Evolutionary conservation across 2,329 filamentous ascomycete genomes (phyloP).

Genomic region (Dryadomyces quercivorus): DNA sequence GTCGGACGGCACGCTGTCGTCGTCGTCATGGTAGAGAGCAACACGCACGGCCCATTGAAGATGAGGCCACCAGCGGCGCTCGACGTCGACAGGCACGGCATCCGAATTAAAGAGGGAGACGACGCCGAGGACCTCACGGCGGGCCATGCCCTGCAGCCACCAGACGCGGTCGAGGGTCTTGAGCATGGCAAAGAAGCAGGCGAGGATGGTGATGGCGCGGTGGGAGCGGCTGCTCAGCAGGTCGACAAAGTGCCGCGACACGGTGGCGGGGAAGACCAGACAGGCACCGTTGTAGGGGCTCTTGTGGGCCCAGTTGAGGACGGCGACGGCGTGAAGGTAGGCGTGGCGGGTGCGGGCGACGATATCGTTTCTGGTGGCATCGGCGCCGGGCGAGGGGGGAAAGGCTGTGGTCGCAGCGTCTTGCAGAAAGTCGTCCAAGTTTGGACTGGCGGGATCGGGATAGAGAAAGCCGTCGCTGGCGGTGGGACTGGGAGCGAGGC

Average conservation of each 20-base stretch:
- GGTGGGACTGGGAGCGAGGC: slow-evolving; percentile 11
- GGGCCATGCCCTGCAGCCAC: slow-evolving; percentile 59
- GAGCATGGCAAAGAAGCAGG: slow-evolving; percentile 54
- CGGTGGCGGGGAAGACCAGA: slow-evolving; percentile 51
- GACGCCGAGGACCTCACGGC: slow-evolving; percentile 52
- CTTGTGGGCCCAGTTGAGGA: slow-evolving; percentile 54
- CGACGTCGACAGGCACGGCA: slow-evolving; percentile 27
- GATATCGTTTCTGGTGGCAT: slow-evolving; percentile 8
- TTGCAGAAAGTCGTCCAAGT: background rate
- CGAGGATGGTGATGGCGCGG: slow-evolving; percentile 50
- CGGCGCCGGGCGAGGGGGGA: slow-evolving; percentile 2
- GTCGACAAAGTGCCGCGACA: slow-evolving; percentile 48
- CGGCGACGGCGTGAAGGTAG: slow-evolving; percentile 52
- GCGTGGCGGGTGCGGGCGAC: slow-evolving; percentile 33
- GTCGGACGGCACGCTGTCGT: slow-evolving; percentile 28
- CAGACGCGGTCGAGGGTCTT: slow-evolving; percentile 50
- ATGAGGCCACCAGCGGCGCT: slow-evolving; percentile 44
- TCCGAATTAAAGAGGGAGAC: slow-evolving; percentile 45
- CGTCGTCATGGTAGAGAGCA: slow-evolving; percentile 40
- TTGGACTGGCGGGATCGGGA: background rate
- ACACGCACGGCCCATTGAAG: slow-evolving; percentile 49
- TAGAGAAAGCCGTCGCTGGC: background rate
- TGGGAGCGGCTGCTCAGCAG: slow-evolving; percentile 46
- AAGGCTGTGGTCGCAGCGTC: background rate
- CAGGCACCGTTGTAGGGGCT: slow-evolving; percentile 46